These are phyloP conservation scores for Trichomonascaceae sp. DNA, from an alignment of 1,139 yeast genomes.

Conservation along the genomic window DNA sequence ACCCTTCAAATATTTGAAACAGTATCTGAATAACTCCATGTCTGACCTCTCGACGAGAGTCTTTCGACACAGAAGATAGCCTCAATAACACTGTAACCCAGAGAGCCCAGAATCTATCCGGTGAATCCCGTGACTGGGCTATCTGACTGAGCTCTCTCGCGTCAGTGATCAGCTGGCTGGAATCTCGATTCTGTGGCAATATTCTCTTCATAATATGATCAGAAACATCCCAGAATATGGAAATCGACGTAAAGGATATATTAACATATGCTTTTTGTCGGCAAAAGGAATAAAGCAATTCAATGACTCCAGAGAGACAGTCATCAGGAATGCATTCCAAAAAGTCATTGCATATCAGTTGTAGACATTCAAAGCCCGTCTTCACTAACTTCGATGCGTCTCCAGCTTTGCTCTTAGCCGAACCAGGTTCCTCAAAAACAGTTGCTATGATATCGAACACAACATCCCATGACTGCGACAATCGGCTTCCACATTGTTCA, in stretches of 20 bases:
- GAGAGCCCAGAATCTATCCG: conserved; percentile 31
- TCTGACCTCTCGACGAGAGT: conserved; percentile 69
- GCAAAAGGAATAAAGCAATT: conserved; percentile 66
- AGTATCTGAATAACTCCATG: conserved; percentile 87
- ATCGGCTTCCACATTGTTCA: conserved; percentile 64
- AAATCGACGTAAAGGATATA: conserved; percentile 82
- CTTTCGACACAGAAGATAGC: conserved; percentile 57
- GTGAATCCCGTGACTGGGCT: conserved; percentile 3
- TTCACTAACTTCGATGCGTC: conserved; percentile 36
- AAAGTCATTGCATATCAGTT: conserved; percentile 79
- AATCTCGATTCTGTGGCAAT: conserved; percentile 11
- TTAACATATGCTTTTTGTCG: conserved; percentile 67
- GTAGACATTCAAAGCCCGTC: conserved; percentile 72
- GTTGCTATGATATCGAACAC: conserved; percentile 65
- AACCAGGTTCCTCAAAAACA: conserved; percentile 42
- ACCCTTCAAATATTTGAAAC: conserved; percentile 76
- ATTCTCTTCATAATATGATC: conserved; percentile 51
- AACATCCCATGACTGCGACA: conserved; percentile 61
- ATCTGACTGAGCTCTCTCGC: conserved; percentile 11
- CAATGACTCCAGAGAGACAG: conserved; percentile 59
- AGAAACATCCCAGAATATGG: conserved; percentile 87
- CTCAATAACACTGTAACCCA: conserved; percentile 63
- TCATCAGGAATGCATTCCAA: conserved; percentile 55
- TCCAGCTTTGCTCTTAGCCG: conserved; percentile 11
- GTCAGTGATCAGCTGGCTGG: conserved; percentile 17